phyloP scores from a whole-genome alignment of 2,329 filamentous ascomycete species.

The Blastomyces silverae region DNA sequence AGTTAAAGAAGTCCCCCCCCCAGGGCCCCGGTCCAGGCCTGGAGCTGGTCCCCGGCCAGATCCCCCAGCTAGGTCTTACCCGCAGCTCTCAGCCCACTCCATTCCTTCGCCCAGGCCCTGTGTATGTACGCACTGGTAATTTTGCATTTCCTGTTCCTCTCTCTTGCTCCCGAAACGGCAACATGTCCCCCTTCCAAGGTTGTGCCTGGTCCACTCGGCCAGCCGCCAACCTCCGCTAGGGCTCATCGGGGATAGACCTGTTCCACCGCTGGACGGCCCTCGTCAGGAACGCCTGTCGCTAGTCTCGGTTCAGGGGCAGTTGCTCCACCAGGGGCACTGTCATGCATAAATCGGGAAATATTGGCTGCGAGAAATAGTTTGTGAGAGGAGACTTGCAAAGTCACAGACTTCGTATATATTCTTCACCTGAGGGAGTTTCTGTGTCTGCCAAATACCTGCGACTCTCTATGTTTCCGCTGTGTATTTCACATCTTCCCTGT shows the following conservation, averaged over 20 bases:
- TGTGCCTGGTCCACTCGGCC: neutral
- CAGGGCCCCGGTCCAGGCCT: neutral
- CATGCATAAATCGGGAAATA: constrained; percentile 1
- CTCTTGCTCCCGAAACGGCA: neutral
- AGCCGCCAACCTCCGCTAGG: neutral
- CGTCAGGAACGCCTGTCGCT: constrained; percentile 8
- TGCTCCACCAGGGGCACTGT: neutral
- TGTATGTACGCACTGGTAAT: neutral
- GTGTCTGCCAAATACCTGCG: too few species aligned
- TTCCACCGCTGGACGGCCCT: neutral
- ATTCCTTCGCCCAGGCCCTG: neutral
- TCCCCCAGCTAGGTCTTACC: neutral
- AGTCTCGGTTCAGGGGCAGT: neutral
- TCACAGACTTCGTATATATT: too few species aligned
- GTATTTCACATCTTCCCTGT: neutral
- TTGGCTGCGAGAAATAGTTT: constrained; percentile 7
- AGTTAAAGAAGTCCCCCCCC: neutral
- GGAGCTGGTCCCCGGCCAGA: neutral
- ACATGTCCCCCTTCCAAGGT: neutral
- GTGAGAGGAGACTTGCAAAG: neutral
- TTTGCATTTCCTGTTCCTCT: neutral
- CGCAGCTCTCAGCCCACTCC: neutral
- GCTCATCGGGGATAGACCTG: neutral
- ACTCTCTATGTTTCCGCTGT: neutral
- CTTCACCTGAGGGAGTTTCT: too few species aligned